These are phyloP conservation scores for Begonia masoniana DNA, from an alignment of 306 rosid genomes.

Conservation along the genomic window DNA sequence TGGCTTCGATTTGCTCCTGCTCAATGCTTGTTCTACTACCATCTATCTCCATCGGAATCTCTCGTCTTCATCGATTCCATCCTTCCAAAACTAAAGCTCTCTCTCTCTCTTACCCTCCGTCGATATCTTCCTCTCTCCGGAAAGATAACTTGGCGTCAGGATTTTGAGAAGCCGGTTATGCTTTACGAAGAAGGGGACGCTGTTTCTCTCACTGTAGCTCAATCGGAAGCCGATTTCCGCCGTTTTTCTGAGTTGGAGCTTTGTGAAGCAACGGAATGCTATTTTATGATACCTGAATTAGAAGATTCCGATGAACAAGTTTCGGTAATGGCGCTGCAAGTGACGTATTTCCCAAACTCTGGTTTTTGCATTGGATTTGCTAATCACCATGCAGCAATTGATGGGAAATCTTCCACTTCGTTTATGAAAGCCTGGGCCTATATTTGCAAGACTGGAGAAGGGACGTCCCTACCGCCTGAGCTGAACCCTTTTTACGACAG, in stretches of 20 bases:
- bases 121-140: slow-evolving; percentile 30
- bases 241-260: neutral
- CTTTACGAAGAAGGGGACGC: slow-evolving; percentile 17
- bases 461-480: neutral
- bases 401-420: neutral
- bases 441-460: neutral
- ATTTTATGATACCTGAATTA: neutral
- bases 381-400: neutral
- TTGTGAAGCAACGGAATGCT: neutral
- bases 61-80: neutral
- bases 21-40: neutral
- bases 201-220: slow-evolving; percentile 19
- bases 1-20: neutral
- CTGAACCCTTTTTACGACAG: neutral
- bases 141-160: slow-evolving; percentile 15
- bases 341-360: neutral
- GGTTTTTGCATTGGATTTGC: neutral
- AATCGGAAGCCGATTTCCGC: slow-evolving; percentile 17
- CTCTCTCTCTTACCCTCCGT: slow-evolving; percentile 35
- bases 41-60: neutral
- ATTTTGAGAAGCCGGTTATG: slow-evolving; percentile 12
- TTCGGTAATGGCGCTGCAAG: neutral
- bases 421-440: neutral
- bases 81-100: slow-evolving; percentile 6
- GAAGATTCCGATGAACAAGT: neutral